A percentile compares a stretch with the other conserved stretches of the same genome.
Conservation (phyloP, 2,329 filamentous ascomycete genomes). For the Nigrospora sphaerica region DNA sequence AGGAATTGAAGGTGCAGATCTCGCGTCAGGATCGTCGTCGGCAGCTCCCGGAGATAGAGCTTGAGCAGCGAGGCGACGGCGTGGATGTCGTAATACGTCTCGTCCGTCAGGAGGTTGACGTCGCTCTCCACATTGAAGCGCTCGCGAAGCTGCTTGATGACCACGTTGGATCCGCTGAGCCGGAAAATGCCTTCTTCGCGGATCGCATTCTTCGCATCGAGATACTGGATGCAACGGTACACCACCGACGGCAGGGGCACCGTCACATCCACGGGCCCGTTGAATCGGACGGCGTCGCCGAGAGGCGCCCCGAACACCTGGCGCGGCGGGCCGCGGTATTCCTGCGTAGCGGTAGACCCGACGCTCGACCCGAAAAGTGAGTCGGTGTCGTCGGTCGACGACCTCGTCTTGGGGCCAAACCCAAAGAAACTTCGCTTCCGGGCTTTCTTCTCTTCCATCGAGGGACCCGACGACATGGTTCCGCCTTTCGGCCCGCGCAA, state of each 20-base stretch:
- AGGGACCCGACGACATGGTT: slow-evolving; percentile 37
- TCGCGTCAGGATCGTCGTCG: slow-evolving; percentile 81
- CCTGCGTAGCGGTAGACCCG: slow-evolving; percentile 30
- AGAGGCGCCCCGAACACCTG: slow-evolving; percentile 82
- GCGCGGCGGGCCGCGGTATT: slow-evolving; percentile 48
- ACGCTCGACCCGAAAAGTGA: slow-evolving; percentile 43
- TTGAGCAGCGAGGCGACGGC: slow-evolving; percentile 92
- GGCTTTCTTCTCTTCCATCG: slow-evolving; percentile 66
- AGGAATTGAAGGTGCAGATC: slow-evolving; percentile 89
- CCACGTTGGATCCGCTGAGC: slow-evolving; percentile 90
- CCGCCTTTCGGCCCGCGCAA: slow-evolving; percentile 77
- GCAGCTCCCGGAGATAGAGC: slow-evolving; percentile 86
- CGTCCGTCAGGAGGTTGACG: slow-evolving; percentile 75
- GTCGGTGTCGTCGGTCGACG: slow-evolving; percentile 52
- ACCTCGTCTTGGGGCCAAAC: slow-evolving; percentile 54
- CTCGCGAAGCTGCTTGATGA: slow-evolving; percentile 85
- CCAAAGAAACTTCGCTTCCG: slow-evolving; percentile 76
- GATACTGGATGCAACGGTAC: slow-evolving; percentile 90
- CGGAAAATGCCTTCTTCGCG: slow-evolving; percentile 94
- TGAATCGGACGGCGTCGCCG: slow-evolving; percentile 78
- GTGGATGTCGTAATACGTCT: slow-evolving; percentile 89
- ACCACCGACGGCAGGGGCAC: slow-evolving; percentile 84
- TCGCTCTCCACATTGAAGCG: slow-evolving; percentile 92
- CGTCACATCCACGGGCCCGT: slow-evolving; percentile 63
- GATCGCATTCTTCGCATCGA: slow-evolving; percentile 73